phyloP scores from a whole-genome alignment of 768 basidiomycete species.

The Tricholoma terreum region DNA sequence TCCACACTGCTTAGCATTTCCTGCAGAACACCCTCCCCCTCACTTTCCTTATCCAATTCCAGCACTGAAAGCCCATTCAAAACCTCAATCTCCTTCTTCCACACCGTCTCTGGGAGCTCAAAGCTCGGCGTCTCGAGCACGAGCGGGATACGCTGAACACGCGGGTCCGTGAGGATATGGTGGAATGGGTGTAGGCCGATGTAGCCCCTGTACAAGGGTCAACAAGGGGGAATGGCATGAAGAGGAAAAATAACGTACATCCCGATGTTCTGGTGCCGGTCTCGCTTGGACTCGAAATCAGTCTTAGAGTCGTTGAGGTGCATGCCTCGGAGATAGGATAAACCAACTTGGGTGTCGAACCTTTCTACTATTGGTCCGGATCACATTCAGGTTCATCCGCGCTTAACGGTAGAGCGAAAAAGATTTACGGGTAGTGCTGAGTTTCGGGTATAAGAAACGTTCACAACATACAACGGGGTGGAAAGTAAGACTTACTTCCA shows the following conservation, averaged over 20 bases:
- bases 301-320: constrained; percentile 85
- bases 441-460: neutral
- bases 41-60: neutral
- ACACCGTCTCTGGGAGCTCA: constrained; percentile 57
- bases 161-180: constrained; percentile 64
- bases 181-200: constrained; percentile 63
- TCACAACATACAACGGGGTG: neutral
- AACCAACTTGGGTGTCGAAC: constrained; percentile 68
- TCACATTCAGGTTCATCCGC: neutral
- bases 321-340: constrained; percentile 75
- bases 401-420: neutral
- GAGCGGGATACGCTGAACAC: constrained; percentile 68
- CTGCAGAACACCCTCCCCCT: constrained; percentile 4
- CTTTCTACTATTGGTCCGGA: constrained; percentile 42
- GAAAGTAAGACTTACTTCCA: constrained; percentile 56
- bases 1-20: constrained; percentile 18
- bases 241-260: constrained; percentile 44
- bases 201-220: constrained; percentile 49
- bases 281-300: constrained; percentile 59
- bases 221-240: neutral
- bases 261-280: constrained; percentile 84
- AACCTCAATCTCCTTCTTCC: constrained; percentile 70
- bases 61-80: constrained; percentile 43
- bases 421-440: constrained; percentile 24
- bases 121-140: constrained; percentile 80